Evolutionary conservation across 2,329 filamentous ascomycete species (phyloP), one percentile per base, ranked within the genome.

Genomic region (Colletotrichum zoysiae): DNA sequence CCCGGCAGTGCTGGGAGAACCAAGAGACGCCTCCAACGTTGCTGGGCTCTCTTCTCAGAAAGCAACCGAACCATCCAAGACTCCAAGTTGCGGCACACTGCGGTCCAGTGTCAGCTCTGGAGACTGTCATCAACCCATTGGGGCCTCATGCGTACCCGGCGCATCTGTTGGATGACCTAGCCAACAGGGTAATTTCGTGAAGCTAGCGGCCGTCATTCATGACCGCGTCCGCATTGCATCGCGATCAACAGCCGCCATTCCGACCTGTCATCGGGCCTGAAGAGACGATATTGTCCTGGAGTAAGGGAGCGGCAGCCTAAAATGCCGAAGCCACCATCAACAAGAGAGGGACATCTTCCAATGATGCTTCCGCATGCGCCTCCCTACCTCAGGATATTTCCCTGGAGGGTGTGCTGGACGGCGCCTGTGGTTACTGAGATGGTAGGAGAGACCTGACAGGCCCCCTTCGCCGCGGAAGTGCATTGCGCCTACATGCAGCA

Each of bases 161-260:
- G 67, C 30, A 48, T 53, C 55, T 67, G 55, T 60, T 38, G 26
- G 42, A 48, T 58, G 48, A 62, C 12, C 61, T 51, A 67, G 70
- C 70, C 70, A 73, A 71, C 67, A 62, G 70, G 67, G 61, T 71
- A 61, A 62, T 61, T 73, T 73, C 69, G n/a, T 30, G 20, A 58
- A 30, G 8, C 59, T 40, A 60, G 40, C 23, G 50, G 61, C 26
- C 50, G 26, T 20, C 60, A 35, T 67, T 11, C 65, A 71, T 30
- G 60, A 18, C 60, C 55, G 57, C 50, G 38, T 38, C 51, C 65
- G 70, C 48, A 56, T 57, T 51, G 57, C 63, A 73, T 62, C 67
- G 56, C 70, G 62, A 70, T 66, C 56, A 73, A 71, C 61, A 71
- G 67, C 61, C 62, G 56, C 61, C 61, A 62, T 72, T 30, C 67